These are phyloP conservation scores for Mortierella sp. DNA, from an alignment of 371 early-diverging fungal genomes.

Conservation along the genomic window DNA sequence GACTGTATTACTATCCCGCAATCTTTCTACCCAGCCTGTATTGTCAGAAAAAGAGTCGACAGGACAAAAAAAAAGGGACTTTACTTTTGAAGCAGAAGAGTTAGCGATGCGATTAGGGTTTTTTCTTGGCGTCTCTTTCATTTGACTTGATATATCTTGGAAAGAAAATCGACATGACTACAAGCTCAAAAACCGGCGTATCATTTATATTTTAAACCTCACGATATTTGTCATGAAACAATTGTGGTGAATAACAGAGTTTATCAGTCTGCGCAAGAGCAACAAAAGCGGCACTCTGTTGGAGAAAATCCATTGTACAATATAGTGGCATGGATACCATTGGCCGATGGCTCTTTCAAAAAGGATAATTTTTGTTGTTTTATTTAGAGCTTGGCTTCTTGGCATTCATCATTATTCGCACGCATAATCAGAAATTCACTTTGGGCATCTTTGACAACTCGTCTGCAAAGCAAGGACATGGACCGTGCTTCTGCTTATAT, in stretches of 20 bases:
- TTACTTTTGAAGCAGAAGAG: not conserved
- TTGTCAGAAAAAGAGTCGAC: not conserved
- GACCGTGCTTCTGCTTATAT: not conserved
- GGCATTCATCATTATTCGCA: constrained; percentile 7
- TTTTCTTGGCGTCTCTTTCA: not conserved
- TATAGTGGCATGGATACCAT: not conserved
- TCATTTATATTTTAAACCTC: constrained; percentile 1
- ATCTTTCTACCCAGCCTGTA: not conserved
- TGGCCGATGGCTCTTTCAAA: not conserved
- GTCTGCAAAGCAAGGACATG: not conserved
- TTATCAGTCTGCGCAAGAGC: no score
- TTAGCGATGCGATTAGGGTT: not conserved
- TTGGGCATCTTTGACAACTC: not conserved
- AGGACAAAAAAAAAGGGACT: not conserved
- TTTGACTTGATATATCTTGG: not conserved
- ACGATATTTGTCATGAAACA: constrained; percentile 1
- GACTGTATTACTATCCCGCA: constrained; percentile 5
- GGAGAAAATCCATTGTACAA: not conserved
- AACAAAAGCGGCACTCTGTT: not conserved
- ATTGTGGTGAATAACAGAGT: not conserved
- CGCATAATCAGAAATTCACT: not conserved
- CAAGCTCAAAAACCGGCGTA: not conserved
- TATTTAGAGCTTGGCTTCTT: constrained; percentile 14
- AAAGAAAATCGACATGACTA: not conserved
- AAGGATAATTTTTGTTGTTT: not conserved